Conservation (phyloP, 2,329 filamentous ascomycete species). For the Ramichloridium luteum region DNA sequence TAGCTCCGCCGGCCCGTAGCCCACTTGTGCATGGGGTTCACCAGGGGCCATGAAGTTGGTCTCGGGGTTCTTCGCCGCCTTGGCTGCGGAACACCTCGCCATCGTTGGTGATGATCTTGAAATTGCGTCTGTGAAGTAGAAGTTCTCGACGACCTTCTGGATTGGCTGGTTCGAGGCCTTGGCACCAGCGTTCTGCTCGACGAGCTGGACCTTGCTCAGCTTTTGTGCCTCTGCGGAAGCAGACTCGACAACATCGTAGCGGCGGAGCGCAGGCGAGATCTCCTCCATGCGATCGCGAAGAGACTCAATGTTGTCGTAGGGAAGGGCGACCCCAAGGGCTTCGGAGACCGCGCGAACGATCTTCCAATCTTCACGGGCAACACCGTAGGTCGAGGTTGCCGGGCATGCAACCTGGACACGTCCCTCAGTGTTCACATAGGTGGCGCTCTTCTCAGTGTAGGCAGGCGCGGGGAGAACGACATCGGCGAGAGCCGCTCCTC, state of each 20-base stretch:
- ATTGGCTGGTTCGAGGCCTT: conserved; percentile 61
- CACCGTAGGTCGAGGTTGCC: conserved; percentile 78
- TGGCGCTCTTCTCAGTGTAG: conserved; percentile 93
- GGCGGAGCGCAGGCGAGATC: conserved; percentile 78
- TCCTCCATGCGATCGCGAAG: conserved; percentile 89
- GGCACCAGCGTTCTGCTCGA: conserved; percentile 88
- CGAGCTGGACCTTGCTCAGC: conserved; percentile 85
- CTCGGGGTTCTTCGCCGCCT: conserved; percentile 47
- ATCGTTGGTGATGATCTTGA: conserved; percentile 96
- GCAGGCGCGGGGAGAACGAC: conserved; percentile 86
- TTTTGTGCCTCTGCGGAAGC: conserved; percentile 44
- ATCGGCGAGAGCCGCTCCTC: conserved; percentile 83
- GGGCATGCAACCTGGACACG: conserved; percentile 88
- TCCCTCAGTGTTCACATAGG: conserved; percentile 96
- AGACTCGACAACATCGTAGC: conserved; percentile 84
- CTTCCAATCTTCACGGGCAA: conserved; percentile 95
- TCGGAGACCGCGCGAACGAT: conserved; percentile 88
- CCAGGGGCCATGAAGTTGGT: conserved; percentile 42
- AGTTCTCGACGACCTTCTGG: conserved; percentile 82
- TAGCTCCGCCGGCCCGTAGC: conserved; percentile 25
- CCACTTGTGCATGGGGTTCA: conserved; percentile 26
- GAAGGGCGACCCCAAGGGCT: conserved; percentile 74
- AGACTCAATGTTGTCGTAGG: conserved; percentile 83
- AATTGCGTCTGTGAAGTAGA: conserved; percentile 96
- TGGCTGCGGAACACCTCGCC: conserved; percentile 91